These are phyloP conservation scores for Chaetomiaceae sp. DNA, from an alignment of 2,329 filamentous ascomycete species.

Conservation along the genomic window DNA sequence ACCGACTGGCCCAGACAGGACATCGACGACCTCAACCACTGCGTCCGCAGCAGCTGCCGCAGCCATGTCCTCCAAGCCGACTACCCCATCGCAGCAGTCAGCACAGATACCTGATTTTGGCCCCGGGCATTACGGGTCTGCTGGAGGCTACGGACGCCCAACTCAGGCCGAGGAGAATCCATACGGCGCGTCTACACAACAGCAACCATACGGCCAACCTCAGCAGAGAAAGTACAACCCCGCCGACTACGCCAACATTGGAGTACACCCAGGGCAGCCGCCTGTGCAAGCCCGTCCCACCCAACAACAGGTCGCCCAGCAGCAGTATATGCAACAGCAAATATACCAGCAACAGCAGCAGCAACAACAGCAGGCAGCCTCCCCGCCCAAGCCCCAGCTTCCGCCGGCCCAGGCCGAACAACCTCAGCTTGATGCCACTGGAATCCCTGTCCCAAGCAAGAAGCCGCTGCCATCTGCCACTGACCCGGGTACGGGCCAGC, in stretches of 20 bases:
- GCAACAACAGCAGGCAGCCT: constrained; percentile 22
- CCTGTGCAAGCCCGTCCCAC: constrained; percentile 34
- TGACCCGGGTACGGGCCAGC: constrained; percentile 66
- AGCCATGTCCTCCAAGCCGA: constrained; percentile 50
- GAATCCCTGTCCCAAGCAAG: constrained; percentile 36
- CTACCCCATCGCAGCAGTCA: constrained; percentile 31
- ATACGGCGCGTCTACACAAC: constrained; percentile 34
- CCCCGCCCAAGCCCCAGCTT: constrained; percentile 36
- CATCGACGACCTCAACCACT: constrained; percentile 46
- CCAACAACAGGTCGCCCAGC: constrained; percentile 36
- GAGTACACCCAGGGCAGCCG: constrained; percentile 42
- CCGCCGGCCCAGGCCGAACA: constrained; percentile 36
- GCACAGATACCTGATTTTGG: constrained; percentile 33
- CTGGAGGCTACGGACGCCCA: constrained; percentile 28
- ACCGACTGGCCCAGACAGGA: constrained; percentile 48
- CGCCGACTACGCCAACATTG: constrained; percentile 65
- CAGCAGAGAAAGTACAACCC: constrained; percentile 70
- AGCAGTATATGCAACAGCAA: constrained; percentile 35
- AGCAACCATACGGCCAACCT: constrained; percentile 36
- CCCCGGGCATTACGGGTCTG: constrained; percentile 30
- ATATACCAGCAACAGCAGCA: constrained; percentile 30
- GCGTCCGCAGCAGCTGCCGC: constrained; percentile 53
- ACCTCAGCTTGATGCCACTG: constrained; percentile 31
- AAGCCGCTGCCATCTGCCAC: constrained; percentile 68
- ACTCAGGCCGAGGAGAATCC: constrained; percentile 31